A percentile compares a stretch with the other conserved stretches of the same genome.
phyloP scores from a whole-genome alignment of 139 green algal species.

The Mesotaenium endlicherianum region DNA sequence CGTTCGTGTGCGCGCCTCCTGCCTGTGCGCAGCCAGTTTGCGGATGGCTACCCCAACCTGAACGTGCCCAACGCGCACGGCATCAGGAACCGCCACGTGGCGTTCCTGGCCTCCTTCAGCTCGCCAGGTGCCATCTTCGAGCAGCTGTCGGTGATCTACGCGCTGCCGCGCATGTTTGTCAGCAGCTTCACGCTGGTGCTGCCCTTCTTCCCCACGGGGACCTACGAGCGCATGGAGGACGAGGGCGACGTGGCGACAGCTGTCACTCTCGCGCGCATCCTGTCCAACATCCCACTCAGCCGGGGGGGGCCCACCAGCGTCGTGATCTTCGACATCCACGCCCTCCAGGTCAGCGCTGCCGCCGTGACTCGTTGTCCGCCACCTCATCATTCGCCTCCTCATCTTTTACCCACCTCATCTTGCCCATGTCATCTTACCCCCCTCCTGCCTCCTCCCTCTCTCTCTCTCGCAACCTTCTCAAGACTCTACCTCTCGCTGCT shows the following conservation, averaged over 20 bases:
- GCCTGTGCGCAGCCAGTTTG: slow-evolving; percentile 63
- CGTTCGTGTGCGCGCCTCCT: neutral
- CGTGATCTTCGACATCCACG: slow-evolving; percentile 99
- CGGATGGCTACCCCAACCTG: slow-evolving; percentile 98
- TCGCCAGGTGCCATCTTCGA: slow-evolving; percentile 87
- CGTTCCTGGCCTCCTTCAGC: slow-evolving; percentile 95
- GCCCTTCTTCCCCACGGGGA: slow-evolving; percentile 97
- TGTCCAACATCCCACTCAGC: slow-evolving; percentile 91
- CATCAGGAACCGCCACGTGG: slow-evolving; percentile 91
- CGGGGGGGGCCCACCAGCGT: slow-evolving; percentile 85
- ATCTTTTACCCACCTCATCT: too few species aligned
- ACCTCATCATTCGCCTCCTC: too few species aligned
- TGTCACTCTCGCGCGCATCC: slow-evolving; percentile 91
- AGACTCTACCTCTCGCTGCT: too few species aligned
- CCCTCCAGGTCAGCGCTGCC: too few species aligned
- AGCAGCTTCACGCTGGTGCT: slow-evolving; percentile 95
- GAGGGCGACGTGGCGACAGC: slow-evolving; percentile 77
- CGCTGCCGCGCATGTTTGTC: slow-evolving; percentile 92
- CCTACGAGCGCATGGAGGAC: slow-evolving; percentile 60
- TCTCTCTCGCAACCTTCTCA: too few species aligned
- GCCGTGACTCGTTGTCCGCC: too few species aligned
- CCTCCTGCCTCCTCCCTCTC: too few species aligned
- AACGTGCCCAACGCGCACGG: slow-evolving; percentile 87
- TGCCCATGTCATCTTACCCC: too few species aligned
- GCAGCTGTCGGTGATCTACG: slow-evolving; percentile 96